Evolutionary conservation across 164 flowering plant species (phyloP), one percentile per base, ranked within the genome.

Genomic region (Taxillus chinensis): DNA sequence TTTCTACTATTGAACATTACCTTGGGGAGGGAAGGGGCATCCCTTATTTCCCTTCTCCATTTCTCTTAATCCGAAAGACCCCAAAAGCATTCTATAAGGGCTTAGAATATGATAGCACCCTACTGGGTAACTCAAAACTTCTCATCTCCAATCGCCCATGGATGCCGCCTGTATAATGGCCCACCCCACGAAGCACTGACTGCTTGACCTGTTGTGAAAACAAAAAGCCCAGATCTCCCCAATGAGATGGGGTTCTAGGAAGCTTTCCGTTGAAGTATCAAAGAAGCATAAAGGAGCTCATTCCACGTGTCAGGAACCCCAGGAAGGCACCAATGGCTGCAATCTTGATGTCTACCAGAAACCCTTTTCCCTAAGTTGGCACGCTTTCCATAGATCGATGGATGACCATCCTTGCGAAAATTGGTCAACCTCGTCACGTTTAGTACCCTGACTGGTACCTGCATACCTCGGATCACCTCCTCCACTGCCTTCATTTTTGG

Each of bases 251-350:
- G 46, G 46, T 43, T 43, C 10, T 43, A 43, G 7, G 46, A 9
- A 5, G 46, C 46, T 6, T 43, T 9, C 46, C 13, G 13, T 4
- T 48, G 51, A 8, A 48, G 13, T 72, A 85, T 64, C 50, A 89
- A 67, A 55, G 68, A 68, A 43, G 87, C 79, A 59, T 88, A 93
- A 55, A 93, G 82, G 5, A 90, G 79, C 77, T 90, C 97, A 74
- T 93, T 93, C 98, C 97, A 90, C n/a, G 92, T 83, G 75, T 93
- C 98, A 2, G 96, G 98, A 38, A 90, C 87, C 56, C 98, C 98
- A 2, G 98, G 98, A 65, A 93, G 89, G 69, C 97, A 93, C 97
- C 98, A 90, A 70, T 93, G 98, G 75, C 96, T 93, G 77, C 97
- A 90, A 63, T 93, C 98, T 68, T 93, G 90, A 41, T 73, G 65